These are phyloP conservation scores for Stellera chamaejasme DNA, from an alignment of 345 rosid species.

Conservation along the genomic window DNA sequence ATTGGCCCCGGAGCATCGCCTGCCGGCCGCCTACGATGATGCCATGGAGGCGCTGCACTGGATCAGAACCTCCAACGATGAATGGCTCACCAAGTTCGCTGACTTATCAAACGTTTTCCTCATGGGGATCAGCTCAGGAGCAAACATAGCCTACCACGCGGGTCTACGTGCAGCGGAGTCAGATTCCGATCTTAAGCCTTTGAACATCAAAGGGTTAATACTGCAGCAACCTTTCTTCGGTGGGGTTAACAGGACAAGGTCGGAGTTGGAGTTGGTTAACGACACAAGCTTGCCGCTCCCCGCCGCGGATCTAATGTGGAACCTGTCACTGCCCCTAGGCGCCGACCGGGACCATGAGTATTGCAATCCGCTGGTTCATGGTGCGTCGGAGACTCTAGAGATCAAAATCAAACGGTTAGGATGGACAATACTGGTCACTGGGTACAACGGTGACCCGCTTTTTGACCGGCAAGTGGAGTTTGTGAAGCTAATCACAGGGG, in stretches of 20 bases:
- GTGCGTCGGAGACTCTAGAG: slow-evolving; percentile 18
- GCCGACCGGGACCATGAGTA: slow-evolving; percentile 69
- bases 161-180: slow-evolving; percentile 29
- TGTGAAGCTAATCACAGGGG: slow-evolving; percentile 32
- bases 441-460: slow-evolving; percentile 59
- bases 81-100: slow-evolving; percentile 48
- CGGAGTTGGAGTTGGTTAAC: slow-evolving; percentile 35
- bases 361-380: slow-evolving; percentile 38
- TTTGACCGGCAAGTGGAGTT: slow-evolving; percentile 57
- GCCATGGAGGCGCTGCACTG: slow-evolving; percentile 51
- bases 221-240: slow-evolving; percentile 30
- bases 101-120: slow-evolving; percentile 52
- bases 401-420: slow-evolving; percentile 46
- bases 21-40: slow-evolving; percentile 84
- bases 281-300: slow-evolving; percentile 41
- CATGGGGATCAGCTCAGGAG: slow-evolving; percentile 69
- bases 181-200: slow-evolving; percentile 30
- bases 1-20: slow-evolving; percentile 75
- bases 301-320: slow-evolving; percentile 51
- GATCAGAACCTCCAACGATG: slow-evolving; percentile 43
- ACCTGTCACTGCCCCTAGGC: slow-evolving; percentile 44
- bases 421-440: slow-evolving; percentile 26
- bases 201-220: slow-evolving; percentile 40
- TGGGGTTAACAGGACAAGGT: slow-evolving; percentile 42
- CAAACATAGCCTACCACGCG: slow-evolving; percentile 57